Conservation (phyloP, 192 early-diverging fungal species). For the Allomyces arbusculus region DNA sequence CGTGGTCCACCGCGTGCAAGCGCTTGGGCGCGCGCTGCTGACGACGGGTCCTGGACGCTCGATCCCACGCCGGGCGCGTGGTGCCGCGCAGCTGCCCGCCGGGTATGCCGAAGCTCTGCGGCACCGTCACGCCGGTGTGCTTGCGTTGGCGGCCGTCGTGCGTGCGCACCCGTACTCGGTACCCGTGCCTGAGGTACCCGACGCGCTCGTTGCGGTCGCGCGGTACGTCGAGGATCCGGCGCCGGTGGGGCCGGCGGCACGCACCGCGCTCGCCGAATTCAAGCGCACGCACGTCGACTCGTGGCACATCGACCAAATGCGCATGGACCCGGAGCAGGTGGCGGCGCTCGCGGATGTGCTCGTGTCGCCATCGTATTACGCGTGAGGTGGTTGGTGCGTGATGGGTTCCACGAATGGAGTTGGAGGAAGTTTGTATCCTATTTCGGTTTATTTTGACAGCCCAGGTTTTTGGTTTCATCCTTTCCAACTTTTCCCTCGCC, state of each 20-base stretch:
- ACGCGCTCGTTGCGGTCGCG: slow-evolving; percentile 54
- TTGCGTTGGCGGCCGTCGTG: slow-evolving; percentile 71
- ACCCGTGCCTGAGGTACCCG: slow-evolving; percentile 68
- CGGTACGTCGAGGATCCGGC: slow-evolving; percentile 60
- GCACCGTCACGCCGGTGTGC: slow-evolving; percentile 65
- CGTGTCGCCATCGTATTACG: slow-evolving; percentile 69
- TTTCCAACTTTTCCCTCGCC: no score
- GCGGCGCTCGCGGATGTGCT: slow-evolving; percentile 72
- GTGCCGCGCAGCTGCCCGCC: slow-evolving; percentile 10
- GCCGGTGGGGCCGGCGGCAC: slow-evolving; percentile 66
- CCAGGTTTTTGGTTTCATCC: no score
- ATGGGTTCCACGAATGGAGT: no score
- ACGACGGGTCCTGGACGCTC: slow-evolving; percentile 6
- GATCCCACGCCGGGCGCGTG: slow-evolving; percentile 21
- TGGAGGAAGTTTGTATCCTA: no score
- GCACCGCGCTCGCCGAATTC: slow-evolving; percentile 80
- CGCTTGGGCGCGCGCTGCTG: slow-evolving; percentile 16
- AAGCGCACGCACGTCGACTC: slow-evolving; percentile 83
- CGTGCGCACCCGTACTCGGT: slow-evolving; percentile 88
- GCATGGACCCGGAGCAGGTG: slow-evolving; percentile 56
- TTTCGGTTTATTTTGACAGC: no score
- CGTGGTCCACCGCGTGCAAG: not conserved
- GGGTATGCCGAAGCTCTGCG: slow-evolving; percentile 35
- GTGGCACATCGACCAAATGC: slow-evolving; percentile 71
- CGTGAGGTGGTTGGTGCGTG: slow-evolving; percentile 13